Evolutionary conservation across 2,329 filamentous ascomycete genomes (phyloP).

Genomic region (Exophiala alcalophila): DNA sequence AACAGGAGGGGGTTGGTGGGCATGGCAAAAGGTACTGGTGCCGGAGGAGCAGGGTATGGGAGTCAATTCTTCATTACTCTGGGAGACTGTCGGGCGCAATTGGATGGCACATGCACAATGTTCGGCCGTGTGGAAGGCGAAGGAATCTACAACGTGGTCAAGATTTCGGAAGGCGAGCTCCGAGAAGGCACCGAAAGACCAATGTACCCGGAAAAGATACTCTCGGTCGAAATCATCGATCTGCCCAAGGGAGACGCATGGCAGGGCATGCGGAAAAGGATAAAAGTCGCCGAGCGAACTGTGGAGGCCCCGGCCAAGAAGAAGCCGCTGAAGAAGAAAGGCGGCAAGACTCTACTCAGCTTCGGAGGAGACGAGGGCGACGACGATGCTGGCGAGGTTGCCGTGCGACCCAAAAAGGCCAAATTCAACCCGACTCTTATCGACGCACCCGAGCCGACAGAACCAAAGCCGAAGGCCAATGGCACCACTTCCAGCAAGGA

Average conservation of each 20-base stretch:
- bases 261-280: constrained; percentile 39
- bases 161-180: constrained; percentile 85
- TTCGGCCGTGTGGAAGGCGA: constrained; percentile 91
- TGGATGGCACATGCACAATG: constrained; percentile 86
- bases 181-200: constrained; percentile 76
- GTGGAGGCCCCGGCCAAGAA: constrained; percentile 34
- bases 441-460: constrained; percentile 27
- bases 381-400: constrained; percentile 35
- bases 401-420: constrained; percentile 42
- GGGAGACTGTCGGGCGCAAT: constrained; percentile 72
- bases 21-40: constrained; percentile 73
- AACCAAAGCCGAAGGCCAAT: constrained; percentile 11
- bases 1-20: constrained; percentile 84
- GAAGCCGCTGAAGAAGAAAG: constrained; percentile 40
- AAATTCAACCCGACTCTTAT: constrained; percentile 50
- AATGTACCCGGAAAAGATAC: constrained; percentile 77
- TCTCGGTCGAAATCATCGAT: constrained; percentile 45
- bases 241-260: constrained; percentile 44
- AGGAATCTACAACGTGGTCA: constrained; percentile 92
- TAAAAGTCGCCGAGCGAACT: constrained; percentile 34
- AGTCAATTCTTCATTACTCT: constrained; percentile 98
- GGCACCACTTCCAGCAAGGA: constrained; percentile 7
- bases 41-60: constrained; percentile 66
- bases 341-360: constrained; percentile 45
- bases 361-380: constrained; percentile 46